Evolutionary conservation across 805 yeast species (phyloP).

Genomic region (Saturnispora besseyi): DNA sequence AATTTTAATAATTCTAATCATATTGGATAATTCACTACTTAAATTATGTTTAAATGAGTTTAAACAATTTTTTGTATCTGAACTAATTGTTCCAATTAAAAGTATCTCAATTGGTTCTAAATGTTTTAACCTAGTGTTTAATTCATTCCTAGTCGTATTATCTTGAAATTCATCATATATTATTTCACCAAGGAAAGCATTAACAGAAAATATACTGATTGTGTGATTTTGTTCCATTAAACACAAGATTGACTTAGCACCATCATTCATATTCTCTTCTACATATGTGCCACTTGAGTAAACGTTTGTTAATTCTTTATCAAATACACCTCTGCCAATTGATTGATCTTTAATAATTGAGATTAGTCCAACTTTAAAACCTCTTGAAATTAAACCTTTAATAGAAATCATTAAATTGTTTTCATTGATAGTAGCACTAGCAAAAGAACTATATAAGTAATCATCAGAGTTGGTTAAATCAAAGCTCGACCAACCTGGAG

Average conservation of each 20-base stretch:
- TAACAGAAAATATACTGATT: slow-evolving; percentile 52
- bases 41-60: slow-evolving; percentile 12
- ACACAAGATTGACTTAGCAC: slow-evolving; percentile 30
- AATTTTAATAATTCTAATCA: slow-evolving; percentile 10
- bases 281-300: slow-evolving; percentile 81
- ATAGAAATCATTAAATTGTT: slow-evolving; percentile 65
- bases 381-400: slow-evolving; percentile 59
- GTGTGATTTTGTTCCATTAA: slow-evolving; percentile 27
- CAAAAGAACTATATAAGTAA: slow-evolving; percentile 52
- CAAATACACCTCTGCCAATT: slow-evolving; percentile 36
- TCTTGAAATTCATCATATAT: slow-evolving; percentile 66
- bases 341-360: slow-evolving; percentile 21
- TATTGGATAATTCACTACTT: not conserved
- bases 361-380: slow-evolving; percentile 79
- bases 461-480: slow-evolving; percentile 30
- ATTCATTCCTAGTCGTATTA: slow-evolving; percentile 41
- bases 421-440: slow-evolving; percentile 82
- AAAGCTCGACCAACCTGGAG: slow-evolving; percentile 59
- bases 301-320: slow-evolving; percentile 57
- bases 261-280: slow-evolving; percentile 34
- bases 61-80: slow-evolving; percentile 25
- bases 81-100: slow-evolving; percentile 32
- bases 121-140: slow-evolving; percentile 68
- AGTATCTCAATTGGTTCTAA: slow-evolving; percentile 72
- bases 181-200: slow-evolving; percentile 69